Evolutionary conservation across 106 monocot species (phyloP), one percentile per base, ranked within the genome.

Genomic region (Phalaenopsis equestris): DNA sequence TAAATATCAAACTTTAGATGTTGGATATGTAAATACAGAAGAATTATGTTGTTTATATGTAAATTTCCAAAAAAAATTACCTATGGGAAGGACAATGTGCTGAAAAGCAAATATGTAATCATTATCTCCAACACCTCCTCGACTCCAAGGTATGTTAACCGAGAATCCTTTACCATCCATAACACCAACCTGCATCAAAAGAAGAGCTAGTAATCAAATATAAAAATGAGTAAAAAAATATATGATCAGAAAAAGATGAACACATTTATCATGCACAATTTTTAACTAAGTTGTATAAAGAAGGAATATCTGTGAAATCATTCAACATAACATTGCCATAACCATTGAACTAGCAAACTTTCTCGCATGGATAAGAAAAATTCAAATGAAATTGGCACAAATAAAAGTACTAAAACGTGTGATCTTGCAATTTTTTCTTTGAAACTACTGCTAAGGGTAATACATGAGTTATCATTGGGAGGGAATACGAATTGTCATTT

Each of bases 101-200:
- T 91, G 86, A 83, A 98, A 98, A 37, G 98, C 91, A 83, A 88
- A 98, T 41, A 98, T 88, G 87, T 98, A 98, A 80, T 98, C 98
- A 91, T 91, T 82, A 80, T 98, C 94, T 30, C 98, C 94, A 48
- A 98, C 86, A 79, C 98, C 98, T 5, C 98, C 91, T 88, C 84
- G 83, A 75, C 86, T 91, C 98, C 98, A 98, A 77, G 98, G 98
- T 84, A 98, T 91, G 77, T 98, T 98, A 18, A 98, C 98, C 0
- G 91, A 94, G 79, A 84, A 98, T 39, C 98, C 98, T 86, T 91
- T 61, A 42, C 83, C 98, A 56, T 88, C 91, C 82, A 81, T 72
- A 37, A 61, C 83, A 72, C 98, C 98, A 84, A 98, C 92, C 97
- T 97, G 55, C 56, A 37, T 12, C 14, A 47, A 23, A 70, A 23